phyloP scores from a whole-genome alignment of 73 alveolate genomes.

The Breviolum minutum region DNA sequence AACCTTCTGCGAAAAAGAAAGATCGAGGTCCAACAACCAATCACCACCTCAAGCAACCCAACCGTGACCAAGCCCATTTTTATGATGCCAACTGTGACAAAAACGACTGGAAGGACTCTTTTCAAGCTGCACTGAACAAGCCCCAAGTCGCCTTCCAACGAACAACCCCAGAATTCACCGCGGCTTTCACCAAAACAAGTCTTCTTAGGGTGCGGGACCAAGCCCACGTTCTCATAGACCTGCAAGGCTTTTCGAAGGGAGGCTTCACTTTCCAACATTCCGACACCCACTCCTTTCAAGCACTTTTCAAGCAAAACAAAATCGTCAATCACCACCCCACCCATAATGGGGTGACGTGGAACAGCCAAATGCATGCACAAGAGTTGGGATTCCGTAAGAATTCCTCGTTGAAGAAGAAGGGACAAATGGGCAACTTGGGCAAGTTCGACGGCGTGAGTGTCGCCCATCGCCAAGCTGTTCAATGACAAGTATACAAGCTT shows the following conservation, averaged over 20 bases:
- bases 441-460: neutral
- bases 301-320: neutral
- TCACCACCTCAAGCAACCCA: neutral
- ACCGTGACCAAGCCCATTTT: neutral
- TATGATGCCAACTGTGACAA: neutral
- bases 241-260: neutral
- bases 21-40: neutral
- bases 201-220: neutral
- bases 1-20: neutral
- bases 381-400: neutral
- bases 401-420: neutral
- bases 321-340: slow-evolving; percentile 24
- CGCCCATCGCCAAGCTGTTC: slow-evolving; percentile 29
- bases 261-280: neutral
- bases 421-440: slow-evolving; percentile 5
- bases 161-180: neutral
- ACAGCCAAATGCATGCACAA: neutral
- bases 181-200: neutral
- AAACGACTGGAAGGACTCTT: neutral
- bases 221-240: neutral
- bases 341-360: neutral
- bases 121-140: neutral
- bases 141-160: neutral
- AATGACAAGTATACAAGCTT: neutral
- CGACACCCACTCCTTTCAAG: neutral